Evolutionary conservation across 192 early-diverging fungal species (phyloP), one percentile per base, ranked within the genome.

Genomic region (Podila verticillata): DNA sequence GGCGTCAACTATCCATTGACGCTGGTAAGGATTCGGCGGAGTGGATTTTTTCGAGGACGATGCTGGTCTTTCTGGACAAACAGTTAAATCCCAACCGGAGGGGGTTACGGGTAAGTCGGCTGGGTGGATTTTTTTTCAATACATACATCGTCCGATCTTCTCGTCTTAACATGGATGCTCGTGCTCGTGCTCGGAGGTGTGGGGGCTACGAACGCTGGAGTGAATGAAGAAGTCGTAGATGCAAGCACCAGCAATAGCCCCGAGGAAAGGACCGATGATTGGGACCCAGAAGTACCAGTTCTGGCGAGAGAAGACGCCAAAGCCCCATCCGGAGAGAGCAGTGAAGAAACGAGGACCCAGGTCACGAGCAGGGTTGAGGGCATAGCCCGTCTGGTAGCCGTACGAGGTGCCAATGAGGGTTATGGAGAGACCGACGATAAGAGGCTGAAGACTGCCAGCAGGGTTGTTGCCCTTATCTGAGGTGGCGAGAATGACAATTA

Each of bases 281-380:
- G 93, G 93, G 28, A 93, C 85, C 85, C 89, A 91, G 68, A 90
- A 89, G 74, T 94, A 95, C 84, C 89, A 88, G 63, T 87, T 73
- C 72, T 83, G 74, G 19, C 80, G 85, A 22, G 88, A 85, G 83
- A 95, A 95, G 24, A 88, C 89, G 29, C 85, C 85, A 32, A 69
- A 59, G 36, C 92, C 92, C 82, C 91, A 95, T 7, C 91, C 91
- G 48, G 86, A 85, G 68, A 89, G 73, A 28, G 86, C 81, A 32
- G 90, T 88, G 74, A 94, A 93, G n/a, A 91, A 71, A 48, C 94
- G 90, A 15, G 93, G 93, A 31, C 91, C 94, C 75, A 94, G 84
- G 83, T 95, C 94, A 83, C 94, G 88, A 7, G 94, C 94, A 57
- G 91, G 91, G 73, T 95, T 95, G 65, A 95, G 84, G 47, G 88